A percentile compares a stretch with the other conserved stretches of the same genome.
Conservation (phyloP, 2,329 filamentous ascomycete genomes). For the Passalora sequoiae region DNA sequence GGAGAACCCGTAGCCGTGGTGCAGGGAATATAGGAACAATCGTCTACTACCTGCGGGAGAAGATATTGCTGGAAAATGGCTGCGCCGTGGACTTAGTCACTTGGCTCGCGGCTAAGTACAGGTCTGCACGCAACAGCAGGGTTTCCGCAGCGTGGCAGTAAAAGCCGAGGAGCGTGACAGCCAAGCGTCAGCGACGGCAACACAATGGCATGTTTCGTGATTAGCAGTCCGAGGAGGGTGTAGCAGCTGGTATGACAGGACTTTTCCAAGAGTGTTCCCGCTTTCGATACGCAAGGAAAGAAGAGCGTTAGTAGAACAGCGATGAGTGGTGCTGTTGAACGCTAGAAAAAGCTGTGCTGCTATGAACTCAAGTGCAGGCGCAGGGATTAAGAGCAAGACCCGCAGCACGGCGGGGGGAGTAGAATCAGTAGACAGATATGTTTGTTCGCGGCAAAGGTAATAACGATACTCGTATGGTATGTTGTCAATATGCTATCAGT, state of each 20-base stretch:
- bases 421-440: too few species aligned
- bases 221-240: neutral
- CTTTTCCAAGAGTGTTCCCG: slow-evolving; percentile 2
- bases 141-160: slow-evolving; percentile 15
- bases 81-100: slow-evolving; percentile 11
- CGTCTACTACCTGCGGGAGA: slow-evolving; percentile 2
- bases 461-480: too few species aligned
- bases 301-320: neutral
- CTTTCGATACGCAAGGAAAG: slow-evolving; percentile 4
- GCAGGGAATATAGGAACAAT: slow-evolving; percentile 9
- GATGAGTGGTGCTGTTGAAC: slow-evolving; percentile 1
- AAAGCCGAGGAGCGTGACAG: slow-evolving; percentile 13
- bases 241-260: neutral
- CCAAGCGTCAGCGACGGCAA: slow-evolving; percentile 7
- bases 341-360: slow-evolving; percentile 7
- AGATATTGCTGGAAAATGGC: slow-evolving; percentile 8
- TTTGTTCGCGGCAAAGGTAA: too few species aligned
- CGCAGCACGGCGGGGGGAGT: slow-evolving; percentile 2
- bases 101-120: slow-evolving; percentile 16
- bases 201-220: slow-evolving; percentile 10
- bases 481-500: too few species aligned
- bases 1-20: slow-evolving; percentile 14
- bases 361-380: neutral
- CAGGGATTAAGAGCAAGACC: neutral
- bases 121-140: slow-evolving; percentile 14